phyloP scores from a whole-genome alignment of 208 protist genomes.

The Acanthamoeba healyi region DNA sequence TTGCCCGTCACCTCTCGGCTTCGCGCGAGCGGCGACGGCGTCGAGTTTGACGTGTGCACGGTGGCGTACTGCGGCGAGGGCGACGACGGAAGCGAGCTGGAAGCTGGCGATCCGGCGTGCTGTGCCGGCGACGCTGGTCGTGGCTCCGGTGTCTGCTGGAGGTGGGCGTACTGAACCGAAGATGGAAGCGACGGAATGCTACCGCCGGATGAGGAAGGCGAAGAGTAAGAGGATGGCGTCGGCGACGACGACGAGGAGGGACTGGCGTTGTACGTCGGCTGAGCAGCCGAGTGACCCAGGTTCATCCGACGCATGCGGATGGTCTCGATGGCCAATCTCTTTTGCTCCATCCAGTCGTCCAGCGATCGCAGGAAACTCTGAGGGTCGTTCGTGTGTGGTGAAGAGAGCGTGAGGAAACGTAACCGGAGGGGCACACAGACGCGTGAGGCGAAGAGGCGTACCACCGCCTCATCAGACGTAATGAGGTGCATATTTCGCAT shows the following conservation, averaged over 20 bases:
- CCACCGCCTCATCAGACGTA: neutral
- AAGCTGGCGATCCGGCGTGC: too few relatives aligned
- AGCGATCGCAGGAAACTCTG: neutral
- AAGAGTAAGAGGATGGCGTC: neutral
- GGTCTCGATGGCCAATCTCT: neutral
- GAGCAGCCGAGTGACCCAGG: neutral
- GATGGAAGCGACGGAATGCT: neutral
- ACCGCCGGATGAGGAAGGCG: neutral
- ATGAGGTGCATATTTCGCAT: constrained; percentile 45
- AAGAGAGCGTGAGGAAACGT: neutral
- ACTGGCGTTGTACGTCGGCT: neutral
- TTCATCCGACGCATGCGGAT: neutral
- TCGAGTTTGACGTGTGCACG: neutral
- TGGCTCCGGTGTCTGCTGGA: neutral
- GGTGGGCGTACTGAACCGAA: neutral
- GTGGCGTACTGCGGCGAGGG: neutral
- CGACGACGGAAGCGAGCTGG: neutral
- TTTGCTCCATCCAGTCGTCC: constrained; percentile 16
- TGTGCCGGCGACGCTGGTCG: too few relatives aligned
- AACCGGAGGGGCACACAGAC: neutral
- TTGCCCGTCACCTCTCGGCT: neutral
- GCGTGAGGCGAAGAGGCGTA: neutral
- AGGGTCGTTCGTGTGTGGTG: neutral
- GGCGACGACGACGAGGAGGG: neutral
- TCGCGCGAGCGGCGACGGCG: neutral